Percentiles rank a stretch among this genome's conserved stretches.
These are phyloP conservation scores for Saturnispora dispora DNA, from an alignment of 805 yeast species.

Conservation along the genomic window DNA sequence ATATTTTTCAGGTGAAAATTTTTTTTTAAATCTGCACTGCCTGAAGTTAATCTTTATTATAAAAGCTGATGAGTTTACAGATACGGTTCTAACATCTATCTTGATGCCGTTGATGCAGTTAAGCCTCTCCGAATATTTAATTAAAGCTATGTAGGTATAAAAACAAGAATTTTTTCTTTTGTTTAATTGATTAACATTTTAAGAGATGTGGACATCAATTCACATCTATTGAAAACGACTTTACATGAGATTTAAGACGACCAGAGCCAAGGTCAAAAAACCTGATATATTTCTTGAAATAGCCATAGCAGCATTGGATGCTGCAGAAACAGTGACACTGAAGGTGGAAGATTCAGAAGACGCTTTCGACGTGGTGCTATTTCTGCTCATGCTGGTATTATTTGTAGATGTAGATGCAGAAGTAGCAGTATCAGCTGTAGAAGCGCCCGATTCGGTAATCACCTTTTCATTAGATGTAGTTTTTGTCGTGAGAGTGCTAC, in stretches of 20 bases:
- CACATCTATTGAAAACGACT: neutral
- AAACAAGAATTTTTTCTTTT: neutral
- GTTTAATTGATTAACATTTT: neutral
- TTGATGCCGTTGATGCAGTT: neutral
- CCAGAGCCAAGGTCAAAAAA: neutral
- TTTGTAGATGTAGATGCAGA: neutral
- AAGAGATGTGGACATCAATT: neutral
- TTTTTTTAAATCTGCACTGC: neutral
- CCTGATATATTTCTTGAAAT: neutral
- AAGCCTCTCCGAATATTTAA: neutral
- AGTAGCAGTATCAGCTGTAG: neutral
- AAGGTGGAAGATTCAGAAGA: neutral
- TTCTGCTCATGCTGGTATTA: neutral
- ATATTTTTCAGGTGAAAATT: neutral
- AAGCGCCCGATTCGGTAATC: neutral
- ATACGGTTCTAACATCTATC: no score
- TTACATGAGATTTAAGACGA: neutral
- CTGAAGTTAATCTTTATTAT: neutral
- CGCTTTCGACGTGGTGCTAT: neutral
- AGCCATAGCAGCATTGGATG: neutral
- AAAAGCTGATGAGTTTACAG: neutral
- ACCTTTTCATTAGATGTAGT: neutral
- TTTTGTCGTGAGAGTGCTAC: neutral
- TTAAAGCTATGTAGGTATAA: neutral
- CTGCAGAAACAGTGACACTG: neutral